A percentile compares a stretch with the other conserved stretches of the same genome.
Evolutionary conservation across 805 yeast genomes (phyloP).

Genomic region (Monosporozyma yasuniensis): DNA sequence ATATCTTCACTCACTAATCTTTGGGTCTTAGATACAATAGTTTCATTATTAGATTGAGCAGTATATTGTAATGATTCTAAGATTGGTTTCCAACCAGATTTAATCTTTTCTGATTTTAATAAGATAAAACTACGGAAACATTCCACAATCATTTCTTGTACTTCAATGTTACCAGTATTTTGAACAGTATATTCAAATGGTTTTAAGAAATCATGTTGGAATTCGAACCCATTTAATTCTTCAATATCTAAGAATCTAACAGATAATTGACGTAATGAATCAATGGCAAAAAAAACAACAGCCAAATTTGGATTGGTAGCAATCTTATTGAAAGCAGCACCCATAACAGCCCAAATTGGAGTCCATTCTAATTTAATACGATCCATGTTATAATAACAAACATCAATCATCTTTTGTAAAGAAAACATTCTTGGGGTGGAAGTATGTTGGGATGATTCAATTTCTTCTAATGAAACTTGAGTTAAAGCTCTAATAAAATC

Average conservation of each 20-base stretch:
- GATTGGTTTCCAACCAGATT: constrained; percentile 92
- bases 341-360: constrained; percentile 89
- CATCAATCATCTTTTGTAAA: constrained; percentile 90
- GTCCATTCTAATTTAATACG: constrained; percentile 96
- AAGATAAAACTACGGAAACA: constrained; percentile 80
- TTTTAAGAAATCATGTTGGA: constrained; percentile 85
- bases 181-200: constrained; percentile 78
- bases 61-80: constrained; percentile 70
- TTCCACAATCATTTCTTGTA: constrained; percentile 82
- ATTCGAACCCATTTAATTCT: constrained; percentile 89
- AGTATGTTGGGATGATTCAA: constrained; percentile 76
- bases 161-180: constrained; percentile 58
- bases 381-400: constrained; percentile 94
- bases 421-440: constrained; percentile 85
- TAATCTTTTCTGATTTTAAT: constrained; percentile 62
- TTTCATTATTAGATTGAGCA: constrained; percentile 46
- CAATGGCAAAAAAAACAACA: constrained; percentile 84
- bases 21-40: constrained; percentile 55
- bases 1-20: constrained; percentile 50
- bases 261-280: constrained; percentile 85
- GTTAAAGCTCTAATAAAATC: constrained; percentile 82
- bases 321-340: constrained; percentile 75
- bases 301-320: constrained; percentile 71
- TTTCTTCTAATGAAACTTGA: constrained; percentile 82
- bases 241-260: constrained; percentile 89